Conservation (phyloP, 768 basidiomycete species). For the Phanerochaete carnosa region DNA sequence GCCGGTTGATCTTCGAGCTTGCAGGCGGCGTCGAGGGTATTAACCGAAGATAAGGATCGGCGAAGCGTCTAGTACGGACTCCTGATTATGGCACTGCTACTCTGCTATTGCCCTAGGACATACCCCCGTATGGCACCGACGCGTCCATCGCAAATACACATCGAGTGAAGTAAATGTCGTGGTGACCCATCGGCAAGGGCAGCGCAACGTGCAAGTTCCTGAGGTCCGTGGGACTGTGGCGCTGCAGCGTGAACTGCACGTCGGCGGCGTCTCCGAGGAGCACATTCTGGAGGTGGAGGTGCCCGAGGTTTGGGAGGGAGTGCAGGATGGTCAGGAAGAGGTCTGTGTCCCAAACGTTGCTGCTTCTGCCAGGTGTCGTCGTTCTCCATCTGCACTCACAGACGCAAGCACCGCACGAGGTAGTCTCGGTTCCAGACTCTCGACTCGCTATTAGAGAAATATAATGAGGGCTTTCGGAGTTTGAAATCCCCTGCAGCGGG, state of each 20-base stretch:
- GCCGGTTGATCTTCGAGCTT: conserved; percentile 88
- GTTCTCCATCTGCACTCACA: neutral
- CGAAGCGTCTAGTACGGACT: no score
- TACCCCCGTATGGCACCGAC: no score
- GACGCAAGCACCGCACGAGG: neutral
- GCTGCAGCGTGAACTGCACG: neutral
- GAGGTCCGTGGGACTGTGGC: neutral
- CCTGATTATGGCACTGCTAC: no score
- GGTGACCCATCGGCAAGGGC: neutral
- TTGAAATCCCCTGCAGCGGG: no score
- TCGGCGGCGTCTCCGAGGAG: neutral
- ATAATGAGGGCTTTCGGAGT: no score
- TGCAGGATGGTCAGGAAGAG: neutral
- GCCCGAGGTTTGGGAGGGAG: neutral
- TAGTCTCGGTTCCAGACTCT: no score
- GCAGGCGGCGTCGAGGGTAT: conserved; percentile 66
- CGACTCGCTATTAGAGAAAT: no score
- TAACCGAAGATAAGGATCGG: no score
- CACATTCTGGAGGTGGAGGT: neutral
- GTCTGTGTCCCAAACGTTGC: neutral
- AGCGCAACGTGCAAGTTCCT: neutral
- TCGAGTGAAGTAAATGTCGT: no score
- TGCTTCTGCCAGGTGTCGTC: neutral
- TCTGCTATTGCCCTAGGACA: no score
- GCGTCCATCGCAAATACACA: no score